phyloP scores from a whole-genome alignment of 2,329 filamentous ascomycete genomes.

The Trichoderma lentiforme region DNA sequence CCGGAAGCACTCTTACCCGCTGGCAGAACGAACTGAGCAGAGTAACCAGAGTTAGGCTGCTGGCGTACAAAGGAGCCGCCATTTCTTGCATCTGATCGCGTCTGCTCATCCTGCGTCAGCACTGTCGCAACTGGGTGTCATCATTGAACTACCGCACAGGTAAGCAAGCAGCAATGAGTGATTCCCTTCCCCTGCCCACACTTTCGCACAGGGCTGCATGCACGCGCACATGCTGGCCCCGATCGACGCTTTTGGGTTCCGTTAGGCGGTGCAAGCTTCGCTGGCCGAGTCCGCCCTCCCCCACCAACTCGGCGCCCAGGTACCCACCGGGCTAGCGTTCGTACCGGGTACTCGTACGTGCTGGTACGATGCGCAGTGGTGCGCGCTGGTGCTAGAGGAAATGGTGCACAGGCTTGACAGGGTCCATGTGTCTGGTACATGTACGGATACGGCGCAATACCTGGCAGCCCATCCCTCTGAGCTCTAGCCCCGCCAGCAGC shows the following conservation, averaged over 20 bases:
- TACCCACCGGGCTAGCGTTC: neutral
- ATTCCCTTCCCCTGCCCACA: neutral
- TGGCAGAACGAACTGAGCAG: neutral
- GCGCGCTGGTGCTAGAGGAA: neutral
- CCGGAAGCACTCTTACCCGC: neutral
- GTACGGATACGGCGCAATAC: conserved; percentile 18
- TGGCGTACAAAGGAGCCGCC: neutral
- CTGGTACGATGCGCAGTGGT: neutral
- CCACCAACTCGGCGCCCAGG: neutral
- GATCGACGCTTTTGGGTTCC: conserved; percentile 17
- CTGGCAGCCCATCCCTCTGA: conserved; percentile 14
- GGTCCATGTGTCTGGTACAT: neutral
- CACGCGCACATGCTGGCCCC: neutral
- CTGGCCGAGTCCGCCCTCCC: conserved; percentile 5
- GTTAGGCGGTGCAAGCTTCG: conserved; percentile 18
- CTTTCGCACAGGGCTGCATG: conserved; percentile 2
- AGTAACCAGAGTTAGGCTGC: neutral
- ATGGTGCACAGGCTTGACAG: neutral
- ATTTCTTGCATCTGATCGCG: neutral
- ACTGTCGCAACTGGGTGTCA: neutral
- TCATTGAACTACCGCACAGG: neutral
- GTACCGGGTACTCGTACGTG: neutral
- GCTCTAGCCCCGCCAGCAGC: conserved; percentile 22
- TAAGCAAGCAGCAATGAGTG: neutral
- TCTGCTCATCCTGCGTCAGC: conserved; percentile 9